A percentile compares a stretch with the other conserved stretches of the same genome.
Evolutionary conservation across 2,329 filamentous ascomycete species (phyloP).

Genomic region (Zasmidium citrigriseum): DNA sequence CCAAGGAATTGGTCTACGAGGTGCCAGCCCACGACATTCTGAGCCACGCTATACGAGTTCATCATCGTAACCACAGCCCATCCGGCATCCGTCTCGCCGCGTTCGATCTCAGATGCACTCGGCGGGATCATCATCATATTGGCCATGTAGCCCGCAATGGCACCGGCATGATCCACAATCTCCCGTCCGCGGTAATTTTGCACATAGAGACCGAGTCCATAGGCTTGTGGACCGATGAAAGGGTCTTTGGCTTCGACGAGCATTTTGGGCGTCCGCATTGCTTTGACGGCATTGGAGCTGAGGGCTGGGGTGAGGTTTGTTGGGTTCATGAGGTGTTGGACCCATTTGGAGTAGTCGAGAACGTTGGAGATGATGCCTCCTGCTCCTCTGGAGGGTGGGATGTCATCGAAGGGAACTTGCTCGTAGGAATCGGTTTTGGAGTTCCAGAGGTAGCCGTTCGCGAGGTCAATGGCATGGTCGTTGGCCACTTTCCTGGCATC

Average conservation of each 20-base stretch:
- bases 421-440: conserved; percentile 13
- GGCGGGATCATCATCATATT: conserved; percentile 48
- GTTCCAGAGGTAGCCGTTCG: conserved; percentile 27
- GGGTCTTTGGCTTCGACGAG: conserved; percentile 12
- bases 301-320: conserved; percentile 9
- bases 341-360: conserved; percentile 55
- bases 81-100: conserved; percentile 29
- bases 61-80: conserved; percentile 43
- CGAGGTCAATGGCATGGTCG: conserved; percentile 12
- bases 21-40: conserved; percentile 8
- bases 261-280: conserved; percentile 16
- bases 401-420: conserved; percentile 9
- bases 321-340: conserved; percentile 48
- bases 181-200: conserved; percentile 47
- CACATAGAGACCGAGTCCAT: conserved; percentile 45
- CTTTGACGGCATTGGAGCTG: conserved; percentile 9
- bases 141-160: conserved; percentile 48
- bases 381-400: conserved; percentile 24
- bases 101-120: conserved; percentile 6
- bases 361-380: conserved; percentile 46
- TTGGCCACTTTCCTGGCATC: conserved; percentile 30
- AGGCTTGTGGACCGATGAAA: conserved; percentile 37
- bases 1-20: conserved; percentile 10
- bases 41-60: conserved; percentile 18
- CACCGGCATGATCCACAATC: conserved; percentile 47